These are phyloP conservation scores for Coccomyxa sp. DNA, from an alignment of 139 green algal species.

Conservation along the genomic window DNA sequence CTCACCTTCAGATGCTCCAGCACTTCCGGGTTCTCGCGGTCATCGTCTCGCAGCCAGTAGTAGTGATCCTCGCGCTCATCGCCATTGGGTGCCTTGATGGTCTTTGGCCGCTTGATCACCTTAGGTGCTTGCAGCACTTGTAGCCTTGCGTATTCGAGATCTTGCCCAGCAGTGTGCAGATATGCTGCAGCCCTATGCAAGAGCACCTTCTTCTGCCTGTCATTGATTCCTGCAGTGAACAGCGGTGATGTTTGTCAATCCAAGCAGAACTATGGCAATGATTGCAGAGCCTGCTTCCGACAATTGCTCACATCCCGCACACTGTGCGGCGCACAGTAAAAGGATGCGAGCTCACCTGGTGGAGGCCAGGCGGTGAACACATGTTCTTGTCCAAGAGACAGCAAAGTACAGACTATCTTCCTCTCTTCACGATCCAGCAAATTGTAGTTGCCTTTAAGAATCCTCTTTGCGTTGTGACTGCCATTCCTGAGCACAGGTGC, in stretches of 20 bases:
- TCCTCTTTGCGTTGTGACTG: not conserved
- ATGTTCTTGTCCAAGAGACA: slow-evolving; percentile 7
- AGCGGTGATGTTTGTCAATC: not conserved
- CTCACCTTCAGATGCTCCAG: slow-evolving; percentile 43
- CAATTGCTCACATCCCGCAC: not conserved
- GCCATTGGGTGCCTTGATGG: slow-evolving; percentile 20
- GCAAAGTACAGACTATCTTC: not conserved
- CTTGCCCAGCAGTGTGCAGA: not conserved
- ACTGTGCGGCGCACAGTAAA: not conserved
- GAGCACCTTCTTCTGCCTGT: slow-evolving; percentile 14
- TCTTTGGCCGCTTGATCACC: slow-evolving; percentile 25
- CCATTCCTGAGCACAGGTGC: too few relatives aligned
- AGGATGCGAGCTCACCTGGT: slow-evolving; percentile 2
- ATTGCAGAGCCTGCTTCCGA: not conserved
- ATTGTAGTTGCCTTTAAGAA: slow-evolving; percentile 2
- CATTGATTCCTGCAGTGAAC: slow-evolving; percentile 7
- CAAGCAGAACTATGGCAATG: not conserved
- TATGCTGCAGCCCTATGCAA: slow-evolving; percentile 2
- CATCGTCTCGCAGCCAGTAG: slow-evolving; percentile 84
- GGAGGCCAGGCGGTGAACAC: slow-evolving; percentile 23
- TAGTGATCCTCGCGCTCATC: slow-evolving; percentile 60
- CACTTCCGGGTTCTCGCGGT: slow-evolving; percentile 43
- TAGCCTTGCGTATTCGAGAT: not conserved
- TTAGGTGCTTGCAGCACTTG: slow-evolving; percentile 14
- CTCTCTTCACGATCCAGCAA: slow-evolving; percentile 9